These are phyloP conservation scores for Hyaloscypha finlandica DNA, from an alignment of 495 filamentous ascomycete genomes.

Conservation along the genomic window DNA sequence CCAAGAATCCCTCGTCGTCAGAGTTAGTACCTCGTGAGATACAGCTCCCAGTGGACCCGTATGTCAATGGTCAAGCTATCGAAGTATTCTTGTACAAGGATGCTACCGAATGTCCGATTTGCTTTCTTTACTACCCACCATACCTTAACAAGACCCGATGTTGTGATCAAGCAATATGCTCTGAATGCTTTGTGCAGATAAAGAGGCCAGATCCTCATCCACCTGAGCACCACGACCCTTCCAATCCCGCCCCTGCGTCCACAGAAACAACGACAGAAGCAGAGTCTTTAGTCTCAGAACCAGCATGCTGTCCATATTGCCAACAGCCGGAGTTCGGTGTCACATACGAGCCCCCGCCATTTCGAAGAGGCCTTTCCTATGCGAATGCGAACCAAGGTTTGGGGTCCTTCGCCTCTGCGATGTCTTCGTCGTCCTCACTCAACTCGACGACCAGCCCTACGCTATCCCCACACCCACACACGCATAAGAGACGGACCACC, in stretches of 20 bases:
- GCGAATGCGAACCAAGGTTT: slow-evolving; percentile 41
- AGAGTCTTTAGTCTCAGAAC: slow-evolving; percentile 79
- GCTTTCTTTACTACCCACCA: slow-evolving; percentile 93
- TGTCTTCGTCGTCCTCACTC: slow-evolving; percentile 60
- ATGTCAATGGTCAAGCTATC: slow-evolving; percentile 86
- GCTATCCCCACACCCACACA: slow-evolving; percentile 21
- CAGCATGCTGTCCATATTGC: slow-evolving; percentile 94
- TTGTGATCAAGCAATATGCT: slow-evolving; percentile 96
- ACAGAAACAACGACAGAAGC: slow-evolving; percentile 49
- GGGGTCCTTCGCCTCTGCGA: slow-evolving; percentile 62
- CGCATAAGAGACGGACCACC: slow-evolving; percentile 63
- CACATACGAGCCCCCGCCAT: slow-evolving; percentile 85
- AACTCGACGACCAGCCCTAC: slow-evolving; percentile 39
- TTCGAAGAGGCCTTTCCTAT: slow-evolving; percentile 81
- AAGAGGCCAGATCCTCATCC: slow-evolving; percentile 95
- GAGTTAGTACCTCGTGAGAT: slow-evolving; percentile 78
- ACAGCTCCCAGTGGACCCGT: slow-evolving; percentile 77
- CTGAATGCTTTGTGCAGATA: slow-evolving; percentile 98
- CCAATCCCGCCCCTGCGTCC: slow-evolving; percentile 46
- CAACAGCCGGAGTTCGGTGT: slow-evolving; percentile 93
- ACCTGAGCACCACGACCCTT: slow-evolving; percentile 71
- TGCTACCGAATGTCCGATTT: slow-evolving; percentile 89
- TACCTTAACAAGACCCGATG: slow-evolving; percentile 95
- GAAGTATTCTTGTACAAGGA: slow-evolving; percentile 94
- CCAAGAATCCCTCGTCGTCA: slow-evolving; percentile 64